Percentiles rank a stretch among this genome's conserved stretches.
Conservation (phyloP, 768 basidiomycete genomes). For the Tephrocybe sp. region DNA sequence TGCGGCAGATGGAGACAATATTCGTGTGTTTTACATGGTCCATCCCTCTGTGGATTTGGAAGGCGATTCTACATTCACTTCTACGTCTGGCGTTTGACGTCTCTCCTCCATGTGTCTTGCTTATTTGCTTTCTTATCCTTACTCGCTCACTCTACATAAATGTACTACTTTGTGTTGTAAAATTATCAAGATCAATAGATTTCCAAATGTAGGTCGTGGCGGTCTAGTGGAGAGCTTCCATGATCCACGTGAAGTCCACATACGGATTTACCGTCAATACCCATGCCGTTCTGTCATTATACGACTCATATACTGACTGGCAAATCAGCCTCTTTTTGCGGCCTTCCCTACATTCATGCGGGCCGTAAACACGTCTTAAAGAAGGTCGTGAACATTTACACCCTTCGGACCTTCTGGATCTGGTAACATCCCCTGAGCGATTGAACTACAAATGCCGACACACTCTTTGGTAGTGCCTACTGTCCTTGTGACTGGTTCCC, state of each 20-base stretch:
- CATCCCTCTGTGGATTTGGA: slow-evolving; percentile 87
- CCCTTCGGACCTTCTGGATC: background rate
- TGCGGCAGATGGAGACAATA: slow-evolving; percentile 51
- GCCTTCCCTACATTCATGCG: slow-evolving; percentile 7
- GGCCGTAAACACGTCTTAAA: background rate
- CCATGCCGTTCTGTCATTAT: background rate
- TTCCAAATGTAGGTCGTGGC: slow-evolving; percentile 3
- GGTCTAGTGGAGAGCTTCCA: slow-evolving; percentile 3
- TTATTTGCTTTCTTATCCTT: slow-evolving; percentile 17
- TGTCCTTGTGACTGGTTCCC: slow-evolving; percentile 53
- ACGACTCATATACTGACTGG: background rate
- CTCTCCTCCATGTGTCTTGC: background rate
- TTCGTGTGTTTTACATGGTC: slow-evolving; percentile 85
- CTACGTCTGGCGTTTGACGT: slow-evolving; percentile 20
- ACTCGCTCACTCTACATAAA: slow-evolving; percentile 13
- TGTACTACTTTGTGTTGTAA: slow-evolving; percentile 10
- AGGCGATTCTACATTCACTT: slow-evolving; percentile 41
- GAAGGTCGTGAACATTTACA: background rate
- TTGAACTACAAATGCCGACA: slow-evolving; percentile 40
- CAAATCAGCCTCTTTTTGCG: background rate
- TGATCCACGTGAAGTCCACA: slow-evolving; percentile 5
- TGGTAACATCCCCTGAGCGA: background rate
- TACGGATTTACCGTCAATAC: background rate
- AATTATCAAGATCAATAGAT: background rate
- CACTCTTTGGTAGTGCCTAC: slow-evolving; percentile 56